phyloP scores from a whole-genome alignment of 2,329 filamentous ascomycete species.

The Thielaviopsis euricoi region DNA sequence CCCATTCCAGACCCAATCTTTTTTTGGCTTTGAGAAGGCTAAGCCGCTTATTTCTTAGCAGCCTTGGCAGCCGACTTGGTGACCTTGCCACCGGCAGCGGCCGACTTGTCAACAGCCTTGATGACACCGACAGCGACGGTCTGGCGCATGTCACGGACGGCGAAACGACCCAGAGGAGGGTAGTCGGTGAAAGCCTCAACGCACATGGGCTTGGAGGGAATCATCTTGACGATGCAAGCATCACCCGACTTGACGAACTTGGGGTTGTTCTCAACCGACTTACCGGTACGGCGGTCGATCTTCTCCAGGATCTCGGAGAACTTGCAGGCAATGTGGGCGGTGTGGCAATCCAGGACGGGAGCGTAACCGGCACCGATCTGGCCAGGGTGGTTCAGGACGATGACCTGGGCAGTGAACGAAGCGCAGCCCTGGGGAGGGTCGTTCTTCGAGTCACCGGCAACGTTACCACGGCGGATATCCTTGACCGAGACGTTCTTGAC shows the following conservation, averaged over 20 bases:
- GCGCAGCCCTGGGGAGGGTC: slow-evolving; percentile 80
- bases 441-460: slow-evolving; percentile 99
- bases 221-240: slow-evolving; percentile 99
- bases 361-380: slow-evolving; percentile 99
- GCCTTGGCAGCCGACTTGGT: slow-evolving; percentile 60
- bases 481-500: slow-evolving; percentile 99
- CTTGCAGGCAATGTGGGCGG: slow-evolving; percentile 99
- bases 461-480: slow-evolving; percentile 99
- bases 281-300: slow-evolving; percentile 99
- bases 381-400: slow-evolving; percentile 99
- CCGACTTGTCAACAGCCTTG: slow-evolving; percentile 63
- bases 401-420: slow-evolving; percentile 99
- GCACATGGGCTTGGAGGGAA: slow-evolving; percentile 99
- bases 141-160: slow-evolving; percentile 95
- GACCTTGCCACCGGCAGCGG: slow-evolving; percentile 43
- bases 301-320: slow-evolving; percentile 98
- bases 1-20: slow-evolving; percentile 8
- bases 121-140: slow-evolving; percentile 91
- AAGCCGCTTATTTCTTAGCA: slow-evolving; percentile 48
- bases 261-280: slow-evolving; percentile 77
- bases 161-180: slow-evolving; percentile 98
- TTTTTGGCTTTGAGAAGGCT: slow-evolving; percentile 4
- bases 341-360: slow-evolving; percentile 99
- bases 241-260: slow-evolving; percentile 99
- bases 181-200: slow-evolving; percentile 99